Evolutionary conservation across 495 filamentous ascomycete genomes (phyloP), one percentile per base, ranked within the genome.

Genomic region (Ramalina intermedia): DNA sequence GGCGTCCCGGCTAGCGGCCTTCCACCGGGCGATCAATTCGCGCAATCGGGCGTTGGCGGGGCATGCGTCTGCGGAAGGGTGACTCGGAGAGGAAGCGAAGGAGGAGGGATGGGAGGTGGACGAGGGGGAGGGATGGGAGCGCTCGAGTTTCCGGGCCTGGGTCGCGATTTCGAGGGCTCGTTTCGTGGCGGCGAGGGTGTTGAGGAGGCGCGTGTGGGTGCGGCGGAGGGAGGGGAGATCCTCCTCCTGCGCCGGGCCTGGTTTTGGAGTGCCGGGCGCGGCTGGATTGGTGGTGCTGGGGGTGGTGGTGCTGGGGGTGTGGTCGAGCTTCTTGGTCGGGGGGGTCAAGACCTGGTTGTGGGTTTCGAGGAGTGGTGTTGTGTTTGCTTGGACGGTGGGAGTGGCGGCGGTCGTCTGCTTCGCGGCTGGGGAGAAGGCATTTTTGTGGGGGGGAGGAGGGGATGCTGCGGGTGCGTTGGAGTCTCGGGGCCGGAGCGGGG

Each of bases 111-210:
- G n/a, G n/a, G n/a, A n/a, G n/a, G n/a, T n/a, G n/a, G n/a, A n/a
- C n/a, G 27, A 33, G 1, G 27, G 9, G 27, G 27, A 7, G 1
- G 2, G 9, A 1, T 35, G 51, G 9, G 69, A 68, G 14, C 60
- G 62, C 44, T 71, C 67, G 48, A 81, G 64, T 3, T 61, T 57
- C 2, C 66, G 55, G 1, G 76, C 76, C 58, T 81, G 76, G 3
- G 56, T 57, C 17, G 69, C 63, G 2, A 60, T 69, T 45, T 76
- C 72, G 37, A 76, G 63, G 7, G 71, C 64, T 4, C 61, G 47
- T 35, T 57, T 63, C 1, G 69, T 57, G 35, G 58, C 43, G 3
- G 56, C 37, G n/a, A 73, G 56, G 0, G 58, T 58, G 4, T 63
- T 60, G 26, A 63, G 63, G 4, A 73, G 59, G 24, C 33, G 26